Evolutionary conservation across 1,284 basidiomycete genomes (phyloP).

Genomic region (Prillingera fragicola): DNA sequence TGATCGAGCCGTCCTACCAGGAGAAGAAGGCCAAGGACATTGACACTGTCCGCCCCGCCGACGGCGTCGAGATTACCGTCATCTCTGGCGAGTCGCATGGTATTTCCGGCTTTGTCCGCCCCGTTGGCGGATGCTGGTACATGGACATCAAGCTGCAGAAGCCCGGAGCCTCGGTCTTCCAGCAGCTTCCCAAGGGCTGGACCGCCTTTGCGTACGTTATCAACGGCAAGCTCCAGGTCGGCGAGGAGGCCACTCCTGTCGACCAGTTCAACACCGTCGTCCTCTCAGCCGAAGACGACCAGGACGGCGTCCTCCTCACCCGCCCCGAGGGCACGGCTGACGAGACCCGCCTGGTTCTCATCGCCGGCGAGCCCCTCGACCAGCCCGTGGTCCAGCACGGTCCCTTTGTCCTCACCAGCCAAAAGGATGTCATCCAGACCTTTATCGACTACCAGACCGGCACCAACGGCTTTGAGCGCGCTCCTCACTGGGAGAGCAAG

Average conservation of each 20-base stretch:
- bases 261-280: slow-evolving; percentile 69
- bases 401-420: slow-evolving; percentile 67
- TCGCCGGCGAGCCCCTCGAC: slow-evolving; percentile 82
- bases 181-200: slow-evolving; percentile 77
- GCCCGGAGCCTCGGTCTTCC: slow-evolving; percentile 66
- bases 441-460: slow-evolving; percentile 73
- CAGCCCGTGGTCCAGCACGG: slow-evolving; percentile 67
- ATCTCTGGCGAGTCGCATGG: slow-evolving; percentile 85
- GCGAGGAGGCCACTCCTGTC: slow-evolving; percentile 51
- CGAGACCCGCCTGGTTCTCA: slow-evolving; percentile 66
- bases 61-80: slow-evolving; percentile 73
- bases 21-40: slow-evolving; percentile 13
- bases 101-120: slow-evolving; percentile 74
- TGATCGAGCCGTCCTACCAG: not conserved
- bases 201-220: slow-evolving; percentile 74
- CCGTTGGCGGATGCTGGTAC: slow-evolving; percentile 89
- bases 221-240: slow-evolving; percentile 56
- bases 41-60: slow-evolving; percentile 63
- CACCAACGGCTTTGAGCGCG: slow-evolving; percentile 85
- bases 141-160: slow-evolving; percentile 71
- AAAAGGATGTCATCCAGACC: slow-evolving; percentile 74
- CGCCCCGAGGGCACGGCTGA: slow-evolving; percentile 52
- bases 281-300: slow-evolving; percentile 39
- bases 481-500: slow-evolving; percentile 76
- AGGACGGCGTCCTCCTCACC: slow-evolving; percentile 44